Percentiles rank a stretch among this genome's conserved stretches.
Evolutionary conservation across 257 asterid species (phyloP).

Genomic region (Capsicum rhomboideum): DNA sequence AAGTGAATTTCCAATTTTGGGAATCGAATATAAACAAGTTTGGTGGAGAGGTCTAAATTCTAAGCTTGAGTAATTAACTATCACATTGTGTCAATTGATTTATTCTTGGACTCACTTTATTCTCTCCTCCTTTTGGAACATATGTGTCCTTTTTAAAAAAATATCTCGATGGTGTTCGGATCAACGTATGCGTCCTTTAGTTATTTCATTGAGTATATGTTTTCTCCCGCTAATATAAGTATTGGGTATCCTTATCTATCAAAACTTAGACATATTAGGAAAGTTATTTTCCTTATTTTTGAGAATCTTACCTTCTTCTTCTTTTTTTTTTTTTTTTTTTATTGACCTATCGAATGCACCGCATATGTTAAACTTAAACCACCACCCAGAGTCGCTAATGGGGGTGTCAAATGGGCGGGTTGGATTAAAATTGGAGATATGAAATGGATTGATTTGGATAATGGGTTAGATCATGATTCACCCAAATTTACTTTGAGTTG

Average conservation of each 20-base stretch:
- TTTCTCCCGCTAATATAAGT: background rate
- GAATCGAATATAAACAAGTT: background rate
- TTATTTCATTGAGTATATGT: background rate
- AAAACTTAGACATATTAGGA: background rate
- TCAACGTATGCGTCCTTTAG: rapidly evolving
- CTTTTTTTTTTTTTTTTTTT: too few species aligned
- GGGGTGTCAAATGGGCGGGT: too few species aligned
- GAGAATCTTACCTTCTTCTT: too few species aligned
- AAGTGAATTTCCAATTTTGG: background rate
- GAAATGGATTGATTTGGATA: too few species aligned
- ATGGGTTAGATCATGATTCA: too few species aligned
- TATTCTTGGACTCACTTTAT: background rate
- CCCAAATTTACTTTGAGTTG: too few species aligned
- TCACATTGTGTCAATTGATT: background rate
- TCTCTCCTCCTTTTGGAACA: background rate
- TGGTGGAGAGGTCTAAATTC: too few species aligned
- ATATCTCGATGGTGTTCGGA: background rate
- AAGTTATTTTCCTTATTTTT: too few species aligned
- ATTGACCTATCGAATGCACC: too few species aligned
- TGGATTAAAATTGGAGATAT: too few species aligned
- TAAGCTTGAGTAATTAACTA: background rate
- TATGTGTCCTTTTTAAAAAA: background rate
- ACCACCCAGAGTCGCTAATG: too few species aligned
- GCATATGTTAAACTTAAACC: too few species aligned
- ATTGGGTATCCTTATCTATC: background rate